Evolutionary conservation across 176 grass and related monocot species (phyloP), one percentile per base, ranked within the genome.

Genomic region (Pontederia crassipes): DNA sequence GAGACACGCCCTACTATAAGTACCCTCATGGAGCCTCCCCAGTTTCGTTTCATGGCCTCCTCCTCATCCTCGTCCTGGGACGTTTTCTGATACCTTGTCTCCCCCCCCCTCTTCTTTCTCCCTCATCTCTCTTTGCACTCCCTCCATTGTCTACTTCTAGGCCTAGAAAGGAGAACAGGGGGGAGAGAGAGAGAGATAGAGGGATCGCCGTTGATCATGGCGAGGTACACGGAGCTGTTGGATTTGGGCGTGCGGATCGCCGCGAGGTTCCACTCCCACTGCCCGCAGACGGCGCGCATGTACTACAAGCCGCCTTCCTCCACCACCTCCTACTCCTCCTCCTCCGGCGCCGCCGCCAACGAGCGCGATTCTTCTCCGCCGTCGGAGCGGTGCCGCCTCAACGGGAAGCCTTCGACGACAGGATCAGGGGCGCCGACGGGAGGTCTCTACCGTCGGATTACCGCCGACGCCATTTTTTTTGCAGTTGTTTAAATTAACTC

Each of bases 261-360:
- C 12, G 81, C 17, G 66, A 54, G 86, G 66, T 78, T 77, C 81
- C 83, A 81, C 72, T 13, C 74, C 57, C 86, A 89, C 81, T 85
- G 67, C 51, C 86, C 86, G 26, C 78, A 85, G 62, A 89, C 78
- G 49, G 71, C 78, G 26, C 50, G 78, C 12, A 61, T 81, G 78
- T 85, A 85, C 74, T 89, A 85, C 75, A 90, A 74, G 55, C 87
- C 87, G 45, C 87, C 79, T 27, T 17, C 79, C 12, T 64, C 79
- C 12, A 11, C 67, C 2, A 4, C 64, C 27, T 8, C 61, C 20
- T 24, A 0, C 20, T 24, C 20, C 20, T 24, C 20, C 20, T 24
- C 20, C 20, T 24, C 20, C 20, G 20, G 1, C 20, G 12, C 72
- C 2, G 3, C 64, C 27, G 12, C 61, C 11, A 58, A 64, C 54